Conservation (phyloP, 495 filamentous ascomycete species). For the Neurospora tetrasperma region DNA sequence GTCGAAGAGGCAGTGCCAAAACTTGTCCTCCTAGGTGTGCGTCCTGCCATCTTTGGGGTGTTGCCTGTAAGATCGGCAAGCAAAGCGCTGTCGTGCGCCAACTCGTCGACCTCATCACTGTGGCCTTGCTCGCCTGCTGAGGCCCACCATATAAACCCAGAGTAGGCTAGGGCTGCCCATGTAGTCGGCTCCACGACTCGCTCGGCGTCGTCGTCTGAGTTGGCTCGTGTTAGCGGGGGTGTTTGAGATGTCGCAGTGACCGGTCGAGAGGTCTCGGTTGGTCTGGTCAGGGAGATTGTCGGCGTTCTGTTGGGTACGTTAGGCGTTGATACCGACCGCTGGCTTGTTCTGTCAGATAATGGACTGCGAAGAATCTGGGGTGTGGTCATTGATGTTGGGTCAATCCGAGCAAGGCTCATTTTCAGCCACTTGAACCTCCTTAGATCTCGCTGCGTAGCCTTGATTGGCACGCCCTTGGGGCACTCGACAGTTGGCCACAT, state of each 20-base stretch:
- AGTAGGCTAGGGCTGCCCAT: slow-evolving; percentile 87
- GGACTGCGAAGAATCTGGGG: slow-evolving; percentile 15
- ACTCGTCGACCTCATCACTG: slow-evolving; percentile 37
- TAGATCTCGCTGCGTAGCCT: slow-evolving; percentile 84
- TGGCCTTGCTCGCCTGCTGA: slow-evolving; percentile 79
- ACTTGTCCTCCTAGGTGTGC: slow-evolving; percentile 21
- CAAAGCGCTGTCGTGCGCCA: slow-evolving; percentile 35
- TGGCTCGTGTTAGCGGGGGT: slow-evolving; percentile 4
- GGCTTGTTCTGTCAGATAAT: neutral
- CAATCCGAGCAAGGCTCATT: slow-evolving; percentile 49
- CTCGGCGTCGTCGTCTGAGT: slow-evolving; percentile 33
- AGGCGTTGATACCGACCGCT: neutral
- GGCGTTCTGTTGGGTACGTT: slow-evolving; percentile 8
- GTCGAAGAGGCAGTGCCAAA: slow-evolving; percentile 11
- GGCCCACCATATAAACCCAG: slow-evolving; percentile 96
- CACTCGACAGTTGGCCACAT: slow-evolving; percentile 67
- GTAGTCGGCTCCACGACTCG: slow-evolving; percentile 62
- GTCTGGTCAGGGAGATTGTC: slow-evolving; percentile 14
- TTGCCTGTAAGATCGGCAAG: slow-evolving; percentile 29
- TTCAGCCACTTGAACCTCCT: slow-evolving; percentile 67
- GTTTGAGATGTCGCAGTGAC: slow-evolving; percentile 8
- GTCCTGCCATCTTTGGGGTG: neutral
- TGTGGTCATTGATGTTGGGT: slow-evolving; percentile 11
- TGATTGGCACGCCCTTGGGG: slow-evolving; percentile 51
- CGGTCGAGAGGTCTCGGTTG: slow-evolving; percentile 17